phyloP scores from a whole-genome alignment of 2,329 filamentous ascomycete genomes.

The Diaporthe sp. region DNA sequence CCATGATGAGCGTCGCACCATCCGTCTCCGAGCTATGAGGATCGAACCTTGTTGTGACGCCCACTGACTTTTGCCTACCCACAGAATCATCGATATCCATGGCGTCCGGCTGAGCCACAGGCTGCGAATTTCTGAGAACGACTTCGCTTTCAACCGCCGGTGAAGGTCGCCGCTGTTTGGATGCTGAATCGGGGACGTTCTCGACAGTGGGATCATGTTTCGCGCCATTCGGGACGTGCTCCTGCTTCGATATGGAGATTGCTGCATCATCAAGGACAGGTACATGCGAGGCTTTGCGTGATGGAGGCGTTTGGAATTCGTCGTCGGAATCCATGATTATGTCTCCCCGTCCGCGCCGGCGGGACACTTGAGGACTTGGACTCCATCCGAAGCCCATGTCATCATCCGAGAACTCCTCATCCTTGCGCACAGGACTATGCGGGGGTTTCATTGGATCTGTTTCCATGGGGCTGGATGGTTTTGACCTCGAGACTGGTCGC shows the following conservation, averaged over 20 bases:
- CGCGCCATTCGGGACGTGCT: background rate
- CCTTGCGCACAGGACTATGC: background rate
- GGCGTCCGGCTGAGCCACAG: background rate
- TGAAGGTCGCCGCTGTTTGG: slow-evolving; percentile 5
- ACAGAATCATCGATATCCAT: slow-evolving; percentile 15
- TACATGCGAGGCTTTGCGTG: slow-evolving; percentile 46
- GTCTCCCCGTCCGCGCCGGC: slow-evolving; percentile 41
- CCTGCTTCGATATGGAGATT: slow-evolving; percentile 15
- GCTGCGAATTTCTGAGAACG: background rate
- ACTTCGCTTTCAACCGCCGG: background rate
- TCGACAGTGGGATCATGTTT: background rate
- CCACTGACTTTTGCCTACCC: slow-evolving; percentile 23
- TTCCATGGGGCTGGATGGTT: background rate
- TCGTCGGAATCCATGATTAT: slow-evolving; percentile 71
- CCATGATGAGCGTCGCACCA: slow-evolving; percentile 49
- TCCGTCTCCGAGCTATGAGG: slow-evolving; percentile 47
- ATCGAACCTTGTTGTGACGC: slow-evolving; percentile 36
- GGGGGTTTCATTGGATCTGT: background rate
- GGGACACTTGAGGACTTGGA: slow-evolving; percentile 41
- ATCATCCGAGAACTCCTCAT: slow-evolving; percentile 28
- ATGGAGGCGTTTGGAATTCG: slow-evolving; percentile 60
- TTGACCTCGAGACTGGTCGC: background rate
- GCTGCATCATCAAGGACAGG: slow-evolving; percentile 45
- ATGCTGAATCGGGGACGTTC: background rate
- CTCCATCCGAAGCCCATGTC: slow-evolving; percentile 33